Base-by-base conservation (phyloP, 805 yeast genomes). In the Nakazawaea pomicola region DNA sequence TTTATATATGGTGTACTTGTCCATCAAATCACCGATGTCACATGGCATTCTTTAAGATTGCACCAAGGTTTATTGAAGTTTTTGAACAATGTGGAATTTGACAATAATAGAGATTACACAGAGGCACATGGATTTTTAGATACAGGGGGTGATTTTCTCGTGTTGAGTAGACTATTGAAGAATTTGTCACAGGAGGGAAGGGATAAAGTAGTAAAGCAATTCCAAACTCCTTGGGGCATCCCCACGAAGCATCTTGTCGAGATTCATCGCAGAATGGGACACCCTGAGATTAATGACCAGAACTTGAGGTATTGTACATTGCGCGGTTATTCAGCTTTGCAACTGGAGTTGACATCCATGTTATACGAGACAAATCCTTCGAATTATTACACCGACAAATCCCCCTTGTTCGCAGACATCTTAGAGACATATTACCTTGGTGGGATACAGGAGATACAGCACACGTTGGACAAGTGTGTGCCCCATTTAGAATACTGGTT, bases 41-140 rank as follows among this genome's bases (percentile, higher is more conserved):
- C 80, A 19, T 81, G 88, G 88, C 89, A 81, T 54, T 78, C 85
- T 0, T 54, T 78, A 5, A 63, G 74, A 3, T 55, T 76, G 24
- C 56, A 65, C 11, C 71, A 76, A 45, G 88, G 89, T 0, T 50
- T 82, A n/a, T 55, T 82, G 28, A 55, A 64, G 29, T 68, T 69
- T 49, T 48, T 80, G 43, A 63, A 78, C 0, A 63, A 62, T 18
- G 55, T 69, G 24, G 88, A 82, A 44, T 82, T 80, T 51, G 65
- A 59, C 41, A 81, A 78, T 0, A 68, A 72, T 44, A 31, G 28
- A 15, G 27, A 36, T 14, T 49, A 53, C 12, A 56, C 61, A 2
- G 49, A 53, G 2, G 85, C 86, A 0, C 88, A 82, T 49, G 47
- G 59, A 4, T 74, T 64, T 34, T 51, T 80, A 12, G 88, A 82